phyloP scores from a whole-genome alignment of 2,329 filamentous ascomycete species.

The Colletotrichum aenigma region DNA sequence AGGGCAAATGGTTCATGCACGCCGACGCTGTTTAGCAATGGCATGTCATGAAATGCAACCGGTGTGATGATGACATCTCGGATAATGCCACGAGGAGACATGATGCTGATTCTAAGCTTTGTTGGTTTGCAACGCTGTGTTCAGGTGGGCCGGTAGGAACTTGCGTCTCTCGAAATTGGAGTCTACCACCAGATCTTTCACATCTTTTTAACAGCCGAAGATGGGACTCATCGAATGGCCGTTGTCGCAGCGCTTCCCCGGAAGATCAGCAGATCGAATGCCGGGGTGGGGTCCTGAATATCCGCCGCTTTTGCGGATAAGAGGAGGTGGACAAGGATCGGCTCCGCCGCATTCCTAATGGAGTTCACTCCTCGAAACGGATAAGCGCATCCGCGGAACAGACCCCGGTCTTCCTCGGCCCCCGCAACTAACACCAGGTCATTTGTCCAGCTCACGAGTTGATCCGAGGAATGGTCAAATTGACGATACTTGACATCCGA shows the following conservation, averaged over 20 bases:
- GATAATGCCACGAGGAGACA: conserved; percentile 33
- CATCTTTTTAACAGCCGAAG: background rate
- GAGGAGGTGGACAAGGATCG: background rate
- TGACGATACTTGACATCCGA: background rate
- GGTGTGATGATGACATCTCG: conserved; percentile 44
- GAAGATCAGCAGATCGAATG: background rate
- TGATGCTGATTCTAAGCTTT: conserved; percentile 8
- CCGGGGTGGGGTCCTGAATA: background rate
- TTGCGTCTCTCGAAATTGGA: background rate
- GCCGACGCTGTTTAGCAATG: conserved; percentile 45
- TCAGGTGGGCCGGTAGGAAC: background rate
- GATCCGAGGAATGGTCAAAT: background rate
- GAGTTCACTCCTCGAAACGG: background rate
- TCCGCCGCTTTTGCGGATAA: conserved; percentile 1
- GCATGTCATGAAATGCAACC: conserved; percentile 49
- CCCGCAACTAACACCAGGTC: background rate
- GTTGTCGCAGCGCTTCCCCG: background rate
- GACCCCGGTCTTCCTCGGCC: background rate
- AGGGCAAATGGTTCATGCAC: conserved; percentile 47
- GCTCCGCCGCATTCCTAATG: background rate
- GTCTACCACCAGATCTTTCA: background rate
- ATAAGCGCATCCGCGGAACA: background rate
- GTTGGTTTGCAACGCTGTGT: background rate
- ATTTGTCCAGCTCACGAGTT: background rate
- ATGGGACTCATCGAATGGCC: background rate